Evolutionary conservation across 2,329 filamentous ascomycete genomes (phyloP).

Genomic region (Aspergillus sp.): DNA sequence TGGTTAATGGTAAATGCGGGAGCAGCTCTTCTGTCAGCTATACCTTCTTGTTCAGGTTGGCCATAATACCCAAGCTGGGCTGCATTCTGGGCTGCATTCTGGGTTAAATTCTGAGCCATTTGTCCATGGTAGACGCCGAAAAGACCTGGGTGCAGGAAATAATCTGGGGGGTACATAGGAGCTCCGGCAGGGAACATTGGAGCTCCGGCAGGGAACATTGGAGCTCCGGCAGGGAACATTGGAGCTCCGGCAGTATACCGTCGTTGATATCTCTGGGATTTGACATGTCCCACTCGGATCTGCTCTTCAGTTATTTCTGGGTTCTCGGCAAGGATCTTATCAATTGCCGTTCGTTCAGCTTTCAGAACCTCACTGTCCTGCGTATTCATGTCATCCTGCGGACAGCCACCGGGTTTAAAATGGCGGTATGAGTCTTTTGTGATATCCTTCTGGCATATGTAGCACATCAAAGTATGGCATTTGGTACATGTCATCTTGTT

Average conservation of each 20-base stretch:
- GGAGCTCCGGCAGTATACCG: background rate
- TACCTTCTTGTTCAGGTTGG: background rate
- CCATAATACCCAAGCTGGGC: background rate
- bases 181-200: no score
- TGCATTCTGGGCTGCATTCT: background rate
- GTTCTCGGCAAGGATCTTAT: constrained; percentile 26
- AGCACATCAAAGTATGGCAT: constrained; percentile 57
- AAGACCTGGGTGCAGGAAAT: no score
- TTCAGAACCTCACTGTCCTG: constrained; percentile 25
- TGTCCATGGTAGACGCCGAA: background rate
- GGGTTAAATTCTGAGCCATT: background rate
- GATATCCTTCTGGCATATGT: constrained; percentile 62
- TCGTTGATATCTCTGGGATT: background rate
- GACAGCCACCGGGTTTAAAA: constrained; percentile 58
- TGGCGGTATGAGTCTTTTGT: constrained; percentile 65
- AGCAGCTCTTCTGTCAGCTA: background rate
- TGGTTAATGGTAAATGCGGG: background rate
- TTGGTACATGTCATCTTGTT: constrained; percentile 77
- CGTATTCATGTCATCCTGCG: constrained; percentile 13
- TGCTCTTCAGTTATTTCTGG: constrained; percentile 21
- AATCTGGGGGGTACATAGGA: background rate
- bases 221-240: background rate
- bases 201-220: background rate
- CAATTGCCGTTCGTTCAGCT: constrained; percentile 30
- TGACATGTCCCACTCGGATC: constrained; percentile 15